phyloP scores from a whole-genome alignment of 1,139 yeast genomes.

The Meyerozyma smithsonii region DNA sequence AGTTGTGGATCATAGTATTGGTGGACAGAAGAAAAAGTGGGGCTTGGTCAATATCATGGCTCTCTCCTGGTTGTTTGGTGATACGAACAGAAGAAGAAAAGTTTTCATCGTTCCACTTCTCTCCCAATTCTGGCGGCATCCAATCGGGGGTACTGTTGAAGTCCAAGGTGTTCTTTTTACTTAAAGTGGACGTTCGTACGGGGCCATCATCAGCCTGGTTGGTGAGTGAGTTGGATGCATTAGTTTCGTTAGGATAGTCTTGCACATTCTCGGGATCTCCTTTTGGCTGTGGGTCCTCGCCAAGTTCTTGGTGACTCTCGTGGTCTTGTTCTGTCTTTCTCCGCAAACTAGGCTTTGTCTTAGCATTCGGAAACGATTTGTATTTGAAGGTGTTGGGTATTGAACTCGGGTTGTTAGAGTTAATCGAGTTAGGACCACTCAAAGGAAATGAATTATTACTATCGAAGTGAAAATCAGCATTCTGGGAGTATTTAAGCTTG shows the following conservation, averaged over 20 bases:
- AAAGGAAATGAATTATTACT: slow-evolving; percentile 9
- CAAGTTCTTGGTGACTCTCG: background rate
- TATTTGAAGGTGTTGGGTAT: slow-evolving; percentile 45
- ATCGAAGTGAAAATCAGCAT: slow-evolving; percentile 27
- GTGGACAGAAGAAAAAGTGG: slow-evolving; percentile 20
- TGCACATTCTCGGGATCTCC: too few species aligned
- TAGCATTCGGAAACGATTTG: slow-evolving; percentile 45
- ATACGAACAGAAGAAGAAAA: slow-evolving; percentile 24
- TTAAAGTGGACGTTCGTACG: slow-evolving; percentile 16
- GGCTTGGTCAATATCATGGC: slow-evolving; percentile 13
- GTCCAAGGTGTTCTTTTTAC: slow-evolving; percentile 7
- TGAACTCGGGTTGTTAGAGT: slow-evolving; percentile 20
- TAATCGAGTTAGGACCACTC: slow-evolving; percentile 6
- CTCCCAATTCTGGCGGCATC: slow-evolving; percentile 42
- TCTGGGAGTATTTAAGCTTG: slow-evolving; percentile 32
- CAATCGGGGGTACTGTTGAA: slow-evolving; percentile 35
- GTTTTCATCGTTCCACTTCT: slow-evolving; percentile 26
- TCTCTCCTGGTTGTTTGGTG: slow-evolving; percentile 14
- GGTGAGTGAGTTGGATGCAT: too few species aligned
- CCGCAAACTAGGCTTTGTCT: slow-evolving; percentile 30
- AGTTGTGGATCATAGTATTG: slow-evolving; percentile 36
- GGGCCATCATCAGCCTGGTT: slow-evolving; percentile 11
- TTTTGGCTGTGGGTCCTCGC: too few species aligned
- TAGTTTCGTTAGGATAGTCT: too few species aligned
- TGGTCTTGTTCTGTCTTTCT: slow-evolving; percentile 3